These are phyloP conservation scores for Colletotrichum viniferum DNA, from an alignment of 2,329 filamentous ascomycete species.

Conservation along the genomic window DNA sequence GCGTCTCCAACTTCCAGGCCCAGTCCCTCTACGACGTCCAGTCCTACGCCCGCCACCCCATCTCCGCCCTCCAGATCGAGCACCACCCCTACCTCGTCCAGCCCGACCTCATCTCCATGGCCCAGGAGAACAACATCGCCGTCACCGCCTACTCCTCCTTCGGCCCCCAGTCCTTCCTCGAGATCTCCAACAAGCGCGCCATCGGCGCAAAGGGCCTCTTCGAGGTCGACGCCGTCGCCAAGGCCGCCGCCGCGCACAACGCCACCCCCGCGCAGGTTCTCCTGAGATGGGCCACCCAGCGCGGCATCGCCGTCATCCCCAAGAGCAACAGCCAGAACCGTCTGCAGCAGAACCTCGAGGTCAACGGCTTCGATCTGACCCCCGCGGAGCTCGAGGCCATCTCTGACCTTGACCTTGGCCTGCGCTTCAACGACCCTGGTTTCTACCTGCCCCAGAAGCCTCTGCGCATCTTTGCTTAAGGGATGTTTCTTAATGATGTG, in stretches of 20 bases:
- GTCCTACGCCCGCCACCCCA: constrained; percentile 58
- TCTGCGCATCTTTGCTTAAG: constrained; percentile 56
- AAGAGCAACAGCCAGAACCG: constrained; percentile 61
- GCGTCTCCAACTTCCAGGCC: constrained; percentile 65
- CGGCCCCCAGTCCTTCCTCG: constrained; percentile 54
- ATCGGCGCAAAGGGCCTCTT: constrained; percentile 31
- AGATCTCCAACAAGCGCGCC: constrained; percentile 33
- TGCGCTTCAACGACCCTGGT: constrained; percentile 67
- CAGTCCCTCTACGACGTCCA: constrained; percentile 64
- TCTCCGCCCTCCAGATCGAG: constrained; percentile 68
- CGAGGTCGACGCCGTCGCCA: constrained; percentile 45
- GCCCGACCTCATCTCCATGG: constrained; percentile 58
- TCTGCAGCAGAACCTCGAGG: constrained; percentile 61
- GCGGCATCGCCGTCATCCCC: constrained; percentile 66
- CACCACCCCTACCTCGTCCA: constrained; percentile 73
- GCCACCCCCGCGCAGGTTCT: constrained; percentile 70
- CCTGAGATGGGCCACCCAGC: constrained; percentile 70
- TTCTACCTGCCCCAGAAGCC: constrained; percentile 43
- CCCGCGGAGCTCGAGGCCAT: constrained; percentile 62
- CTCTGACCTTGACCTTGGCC: constrained; percentile 52
- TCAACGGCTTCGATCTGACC: constrained; percentile 58
- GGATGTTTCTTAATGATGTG: neutral
- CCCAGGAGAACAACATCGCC: constrained; percentile 59
- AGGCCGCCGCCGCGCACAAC: constrained; percentile 55
- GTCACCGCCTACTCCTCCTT: constrained; percentile 72